Base-by-base conservation (phyloP, 2,329 filamentous ascomycete genomes). In the Penicillium sp. region DNA sequence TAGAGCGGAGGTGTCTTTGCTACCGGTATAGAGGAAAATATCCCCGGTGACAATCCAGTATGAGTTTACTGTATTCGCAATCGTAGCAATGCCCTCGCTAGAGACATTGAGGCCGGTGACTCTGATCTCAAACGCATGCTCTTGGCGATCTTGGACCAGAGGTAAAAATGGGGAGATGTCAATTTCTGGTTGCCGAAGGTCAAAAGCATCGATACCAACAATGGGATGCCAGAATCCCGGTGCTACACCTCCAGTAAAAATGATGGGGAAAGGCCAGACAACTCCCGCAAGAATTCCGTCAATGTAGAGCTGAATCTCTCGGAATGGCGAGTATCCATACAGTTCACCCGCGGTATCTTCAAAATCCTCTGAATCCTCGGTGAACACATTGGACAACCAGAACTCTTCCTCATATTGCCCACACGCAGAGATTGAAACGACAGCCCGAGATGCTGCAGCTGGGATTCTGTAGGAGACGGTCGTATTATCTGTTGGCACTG, bases 21-120 rank as follows among this genome's bases (percentile, higher is more conserved):
- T 68, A 62, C 87, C 85, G 0, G 87, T 78, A 85, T 89, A 94
- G n/a, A 92, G 63, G 68, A 94, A 93, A 11, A 93, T 78, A 71
- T 92, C 94, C 37, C 89, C 90, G 0, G 87, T 88, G 2, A 94
- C 81, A 15, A 88, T 81, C 90, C 90, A 94, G 65, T 85, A 85
- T 51, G 79, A 81, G n/a, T 80, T 83, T 2, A 89, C 84, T 0
- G 79, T 80, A 22, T 81, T 70, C 0, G 82, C 82, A 6, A 88
- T 69, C 1, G 66, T 69, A 1, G 79, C 82, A 20, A 68, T 72
- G 7, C 78, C 79, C 31, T 49, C 44, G 5, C 77, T 78, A 52
- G 81, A 67, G 49, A 89, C 84, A 44, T 85, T 73, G 8, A 92
- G 75, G 0, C 89, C 89, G 0, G 81, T 80, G 4, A 94, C 81